Evolutionary conservation across 495 filamentous ascomycete species (phyloP), one percentile per base, ranked within the genome.

Genomic region (Friedmanniomyces simplex): DNA sequence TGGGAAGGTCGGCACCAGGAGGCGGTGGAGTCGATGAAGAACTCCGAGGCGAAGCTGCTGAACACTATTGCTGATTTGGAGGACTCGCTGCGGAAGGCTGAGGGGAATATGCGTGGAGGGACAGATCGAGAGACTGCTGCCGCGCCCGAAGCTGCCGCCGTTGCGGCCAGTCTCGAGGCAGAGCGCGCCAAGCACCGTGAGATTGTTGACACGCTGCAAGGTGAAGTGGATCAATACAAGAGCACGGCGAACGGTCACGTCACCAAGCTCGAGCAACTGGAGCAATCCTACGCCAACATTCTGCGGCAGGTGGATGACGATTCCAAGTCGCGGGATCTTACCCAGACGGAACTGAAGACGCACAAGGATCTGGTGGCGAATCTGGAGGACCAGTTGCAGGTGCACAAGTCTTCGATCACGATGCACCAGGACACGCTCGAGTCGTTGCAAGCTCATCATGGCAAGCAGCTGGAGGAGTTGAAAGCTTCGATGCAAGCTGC

Each of bases 161-260:
- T 70, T 63, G 71, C 22, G 50, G 66, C 57, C 50, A 74, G 60
- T 46, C 74, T 78, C 21, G 76, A 81, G 49, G 64, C 67, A 49
- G 81, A 83, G 63, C 73, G 74, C 26, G 65, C 54, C 13, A 77
- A 77, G 63, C 86, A 95, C 59, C 74, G 84, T 54, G 78, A 85
- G 36, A 67, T 84, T 37, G 77, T 95, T 30, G 74, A 78, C 30
- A 72, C 75, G 30, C 71, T 99, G 42, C 85, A 86, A 59, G 76
- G 73, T 54, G 82, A 91, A 62, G 84, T 97, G 55, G 83, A 88
- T 28, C 81, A 86, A 57, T 87, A 94, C 69, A 90, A 86, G 72
- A 68, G 77, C 16, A 80, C 84, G 1, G 65, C 71, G 1, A 50
- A 30, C 36, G 64, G 62, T 51, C 71, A 75, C 54, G 68, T 69